Evolutionary conservation across 805 yeast species (phyloP), one percentile per base, ranked within the genome.

Genomic region (Candida boleticola): DNA sequence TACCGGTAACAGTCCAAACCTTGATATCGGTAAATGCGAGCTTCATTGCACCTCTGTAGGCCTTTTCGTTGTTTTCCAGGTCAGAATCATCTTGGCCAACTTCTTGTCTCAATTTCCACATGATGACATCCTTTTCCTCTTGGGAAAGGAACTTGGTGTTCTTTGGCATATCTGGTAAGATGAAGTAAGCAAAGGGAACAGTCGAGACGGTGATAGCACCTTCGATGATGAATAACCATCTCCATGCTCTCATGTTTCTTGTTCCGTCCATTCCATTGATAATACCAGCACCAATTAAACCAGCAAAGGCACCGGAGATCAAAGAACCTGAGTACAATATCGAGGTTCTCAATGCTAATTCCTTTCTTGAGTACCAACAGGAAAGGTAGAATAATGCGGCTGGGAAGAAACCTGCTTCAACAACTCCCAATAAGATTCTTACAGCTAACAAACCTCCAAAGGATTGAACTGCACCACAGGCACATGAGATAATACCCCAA

Each of bases 171-270:
- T 75, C 79, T 17, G 83, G 83, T 41, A 78, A 60, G 27, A 76
- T 62, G 37, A 66, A 61, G 53, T 73, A 73, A 5, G 77, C 73
- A 36, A 73, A 42, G 5, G 76, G 64, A 33, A 76, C 71, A 36
- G 68, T 50, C 36, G 63, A 61, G 41, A 75, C 71, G 9, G 84
- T 79, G 42, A 74, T 66, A 2, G 68, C 65, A 33, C 85, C 85
- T 55, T 77, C 82, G 35, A 79, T 73, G 37, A 77, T 61, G 48
- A 79, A 79, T 33, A 78, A 66, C 74, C 78, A 79, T 53, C 79
- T 63, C 83, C 83, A 79, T 10, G 73, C 64, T 37, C 69, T 58
- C 22, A 71, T 50, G 13, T 78, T 76, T 17, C 60, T 58, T 27
- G 42, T 51, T 10, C 73, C 71, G 40, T 71, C 72, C 61, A 70